A percentile compares a stretch with the other conserved stretches of the same genome.
phyloP scores from a whole-genome alignment of 2,329 filamentous ascomycete species.

The Penicillium brasilianum region DNA sequence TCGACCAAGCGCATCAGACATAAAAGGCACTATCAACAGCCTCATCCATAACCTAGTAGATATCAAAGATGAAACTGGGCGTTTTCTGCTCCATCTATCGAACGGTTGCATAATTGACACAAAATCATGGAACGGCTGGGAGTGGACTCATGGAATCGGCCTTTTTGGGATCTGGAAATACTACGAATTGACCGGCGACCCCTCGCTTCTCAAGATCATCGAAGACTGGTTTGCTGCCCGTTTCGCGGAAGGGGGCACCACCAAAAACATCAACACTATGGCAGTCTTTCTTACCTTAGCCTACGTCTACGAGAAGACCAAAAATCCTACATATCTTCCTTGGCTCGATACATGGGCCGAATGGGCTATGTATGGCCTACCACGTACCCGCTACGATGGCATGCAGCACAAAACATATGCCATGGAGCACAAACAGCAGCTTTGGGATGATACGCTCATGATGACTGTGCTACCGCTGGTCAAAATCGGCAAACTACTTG shows the following conservation, averaged over 20 bases:
- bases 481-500: conserved; percentile 75
- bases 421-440: conserved; percentile 71
- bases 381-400: conserved; percentile 70
- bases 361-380: conserved; percentile 79
- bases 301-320: conserved; percentile 74
- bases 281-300: conserved; percentile 76
- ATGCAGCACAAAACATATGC: conserved; percentile 80
- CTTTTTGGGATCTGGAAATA: conserved; percentile 86
- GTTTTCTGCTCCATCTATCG: conserved; percentile 71
- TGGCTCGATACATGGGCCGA: conserved; percentile 83
- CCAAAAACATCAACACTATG: conserved; percentile 88
- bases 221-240: conserved; percentile 74
- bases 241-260: conserved; percentile 72
- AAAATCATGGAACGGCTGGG: conserved; percentile 77
- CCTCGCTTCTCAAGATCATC: conserved; percentile 66
- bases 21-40: conserved; percentile 64
- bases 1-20: conserved; percentile 38
- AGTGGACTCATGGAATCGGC: conserved; percentile 81
- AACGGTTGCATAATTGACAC: conserved; percentile 81
- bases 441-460: conserved; percentile 88
- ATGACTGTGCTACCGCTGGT: conserved; percentile 83
- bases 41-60: conserved; percentile 77
- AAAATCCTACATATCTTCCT: conserved; percentile 70
- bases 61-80: conserved; percentile 75
- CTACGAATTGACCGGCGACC: conserved; percentile 71